Evolutionary conservation across 2,329 filamentous ascomycete species (phyloP).

Genomic region (Drechslera avenae): DNA sequence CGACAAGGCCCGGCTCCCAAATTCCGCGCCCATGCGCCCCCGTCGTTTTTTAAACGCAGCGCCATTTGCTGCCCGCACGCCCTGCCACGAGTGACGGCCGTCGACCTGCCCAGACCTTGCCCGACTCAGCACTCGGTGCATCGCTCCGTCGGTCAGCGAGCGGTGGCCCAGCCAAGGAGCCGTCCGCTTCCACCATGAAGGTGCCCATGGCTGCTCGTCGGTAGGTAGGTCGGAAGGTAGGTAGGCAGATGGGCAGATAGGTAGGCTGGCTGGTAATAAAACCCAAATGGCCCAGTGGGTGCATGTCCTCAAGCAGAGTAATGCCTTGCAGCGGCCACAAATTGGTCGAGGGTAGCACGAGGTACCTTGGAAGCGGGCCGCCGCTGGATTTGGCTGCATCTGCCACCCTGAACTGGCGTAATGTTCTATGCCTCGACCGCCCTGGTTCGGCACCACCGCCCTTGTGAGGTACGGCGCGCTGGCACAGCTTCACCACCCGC

Average conservation of each 20-base stretch:
- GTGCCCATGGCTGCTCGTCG: too few species aligned
- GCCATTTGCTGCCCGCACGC: constrained; percentile 34
- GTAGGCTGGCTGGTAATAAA: constrained; percentile 16
- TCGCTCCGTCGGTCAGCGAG: constrained; percentile 29
- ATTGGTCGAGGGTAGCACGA: constrained; percentile 37
- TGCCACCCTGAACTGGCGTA: constrained; percentile 38
- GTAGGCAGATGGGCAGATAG: background rate
- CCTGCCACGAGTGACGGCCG: constrained; percentile 34
- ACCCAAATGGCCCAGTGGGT: constrained; percentile 18
- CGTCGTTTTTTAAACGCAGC: constrained; percentile 41
- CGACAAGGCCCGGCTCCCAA: constrained; percentile 36
- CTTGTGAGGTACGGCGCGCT: constrained; percentile 36
- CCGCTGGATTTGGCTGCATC: constrained; percentile 36
- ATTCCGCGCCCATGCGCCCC: constrained; percentile 23
- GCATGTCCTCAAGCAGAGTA: constrained; percentile 21
- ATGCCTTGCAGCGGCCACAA: constrained; percentile 41
- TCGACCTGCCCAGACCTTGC: constrained; percentile 34
- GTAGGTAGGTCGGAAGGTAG: background rate
- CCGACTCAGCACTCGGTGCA: constrained; percentile 32
- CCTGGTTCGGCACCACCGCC: constrained; percentile 43
- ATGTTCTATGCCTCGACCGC: constrained; percentile 45
- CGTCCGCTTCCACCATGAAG: background rate
- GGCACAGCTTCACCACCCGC: constrained; percentile 36
- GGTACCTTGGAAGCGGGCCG: constrained; percentile 39
- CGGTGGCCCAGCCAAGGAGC: constrained; percentile 19